These are phyloP conservation scores for Ceratopteris richardii DNA, from an alignment of 75 land plant genomes.

Conservation along the genomic window DNA sequence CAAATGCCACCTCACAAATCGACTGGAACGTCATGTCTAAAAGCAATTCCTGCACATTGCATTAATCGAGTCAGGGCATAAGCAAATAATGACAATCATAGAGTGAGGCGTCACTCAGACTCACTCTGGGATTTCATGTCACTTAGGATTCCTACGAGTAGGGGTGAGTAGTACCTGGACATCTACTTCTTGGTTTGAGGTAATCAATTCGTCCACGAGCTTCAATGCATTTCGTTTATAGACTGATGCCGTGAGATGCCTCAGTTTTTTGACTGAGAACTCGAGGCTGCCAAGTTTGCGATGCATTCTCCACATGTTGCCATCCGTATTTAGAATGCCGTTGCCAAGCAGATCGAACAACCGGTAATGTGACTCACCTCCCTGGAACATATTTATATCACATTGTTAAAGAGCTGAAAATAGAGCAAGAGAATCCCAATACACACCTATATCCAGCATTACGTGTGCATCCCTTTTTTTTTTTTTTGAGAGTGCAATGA, in stretches of 20 bases:
- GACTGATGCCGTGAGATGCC: constrained; percentile 19
- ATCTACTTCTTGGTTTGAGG: constrained; percentile 5
- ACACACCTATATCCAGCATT: no score
- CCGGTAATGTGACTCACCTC: no score
- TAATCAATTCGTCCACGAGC: constrained; percentile 4
- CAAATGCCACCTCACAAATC: constrained; percentile 23
- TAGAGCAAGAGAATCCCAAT: no score
- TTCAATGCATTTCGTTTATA: constrained; percentile 18
- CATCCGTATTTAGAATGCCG: no score
- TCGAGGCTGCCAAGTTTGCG: constrained; percentile 54
- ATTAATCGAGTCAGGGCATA: no score
- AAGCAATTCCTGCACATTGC: constrained; percentile 25
- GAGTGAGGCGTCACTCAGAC: background rate
- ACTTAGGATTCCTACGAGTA: background rate
- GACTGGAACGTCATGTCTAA: constrained; percentile 19
- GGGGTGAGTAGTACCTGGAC: constrained; percentile 13
- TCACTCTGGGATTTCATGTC: background rate
- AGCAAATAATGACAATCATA: background rate
- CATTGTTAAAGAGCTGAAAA: no score
- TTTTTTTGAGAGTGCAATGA: no score
- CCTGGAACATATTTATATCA: no score
- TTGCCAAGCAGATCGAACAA: constrained; percentile 43
- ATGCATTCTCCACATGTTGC: constrained; percentile 48
- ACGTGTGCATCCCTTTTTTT: no score
- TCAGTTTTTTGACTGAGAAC: constrained; percentile 30